Base-by-base conservation (phyloP, 805 yeast genomes). In the Saturnispora serradocipensis region DNA sequence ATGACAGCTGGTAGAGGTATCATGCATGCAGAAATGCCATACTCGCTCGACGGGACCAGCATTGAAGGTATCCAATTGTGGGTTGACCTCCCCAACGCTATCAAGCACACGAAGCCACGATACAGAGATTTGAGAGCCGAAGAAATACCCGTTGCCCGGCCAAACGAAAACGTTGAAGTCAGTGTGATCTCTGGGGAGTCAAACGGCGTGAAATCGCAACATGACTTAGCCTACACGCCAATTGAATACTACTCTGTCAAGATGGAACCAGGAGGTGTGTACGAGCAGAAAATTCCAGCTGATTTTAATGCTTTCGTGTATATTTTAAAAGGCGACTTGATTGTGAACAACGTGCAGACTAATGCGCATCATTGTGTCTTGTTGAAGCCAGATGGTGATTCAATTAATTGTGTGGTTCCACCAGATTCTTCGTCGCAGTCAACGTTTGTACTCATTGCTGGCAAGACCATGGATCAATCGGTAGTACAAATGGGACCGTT, bases 1-100 rank as follows among this genome's bases (percentile, higher is more conserved):
- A 88, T 88, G 96, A 88, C 96, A 27, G 96, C 96, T 6, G 96
- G 96, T 53, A 77, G 76, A 59, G 97, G 95, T 48, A 80, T 88
- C 36, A 86, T 86, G 50, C 96, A 88, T 66, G 77, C 88, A 2
- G 96, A 88, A 63, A 88, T 88, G 80, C 96, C 96, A 8, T 82
- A 82, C 36, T 72, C 76, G 36, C 67, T 64, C 32, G 75, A 74
- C 40, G 79, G 82, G 1, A 67, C 76, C 22, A 68, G 70, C 25
- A 67, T 69, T 34, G 74, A 72, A 51, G 95, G 95, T 54, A 70
- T 88, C 72, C 97, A 88, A 67, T 70, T 88, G 50, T 88, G 96
- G 96, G 91, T 87, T 35, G 95, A 87, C 64, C 74, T 82, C 58
- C 96, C 93, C 20, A 77, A 70, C 43, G 66, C 74, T 2, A 65